A percentile compares a stretch with the other conserved stretches of the same genome.
These are phyloP conservation scores for Hypoxylon sp. DNA, from an alignment of 2,329 filamentous ascomycete genomes.

Conservation along the genomic window DNA sequence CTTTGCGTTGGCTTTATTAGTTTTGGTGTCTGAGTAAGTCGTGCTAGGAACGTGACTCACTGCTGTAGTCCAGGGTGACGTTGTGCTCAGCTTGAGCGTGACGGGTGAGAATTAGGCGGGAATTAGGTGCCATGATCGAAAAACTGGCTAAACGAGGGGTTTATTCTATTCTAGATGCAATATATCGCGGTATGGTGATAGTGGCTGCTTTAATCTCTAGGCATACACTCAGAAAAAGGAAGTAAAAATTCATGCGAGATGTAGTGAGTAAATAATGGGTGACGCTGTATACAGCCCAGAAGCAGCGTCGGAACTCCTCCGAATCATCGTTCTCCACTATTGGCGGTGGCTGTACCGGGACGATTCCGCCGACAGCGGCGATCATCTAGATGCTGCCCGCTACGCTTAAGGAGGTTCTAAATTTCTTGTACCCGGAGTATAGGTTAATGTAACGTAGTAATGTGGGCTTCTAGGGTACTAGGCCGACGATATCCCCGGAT, in stretches of 20 bases:
- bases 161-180: conserved; percentile 13
- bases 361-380: conserved; percentile 28
- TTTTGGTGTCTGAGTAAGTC: background rate
- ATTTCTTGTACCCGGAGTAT: background rate
- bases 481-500: background rate
- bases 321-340: conserved; percentile 26
- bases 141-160: background rate
- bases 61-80: conserved; percentile 48
- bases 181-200: conserved; percentile 3
- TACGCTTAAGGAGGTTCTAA: background rate
- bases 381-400: conserved; percentile 3
- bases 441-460: background rate
- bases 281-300: conserved; percentile 23
- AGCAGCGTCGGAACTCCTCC: conserved; percentile 29
- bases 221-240: background rate
- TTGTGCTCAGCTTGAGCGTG: conserved; percentile 53
- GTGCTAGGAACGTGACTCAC: conserved; percentile 35
- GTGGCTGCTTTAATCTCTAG: conserved; percentile 2
- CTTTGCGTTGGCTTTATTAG: conserved; percentile 21
- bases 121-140: conserved; percentile 49
- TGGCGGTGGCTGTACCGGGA: conserved; percentile 22
- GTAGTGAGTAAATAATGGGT: conserved; percentile 13
- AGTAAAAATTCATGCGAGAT: background rate
- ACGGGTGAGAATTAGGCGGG: conserved; percentile 48
- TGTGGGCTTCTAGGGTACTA: background rate